phyloP scores from a whole-genome alignment of 768 basidiomycete species.

The Naganishia randhawae region DNA sequence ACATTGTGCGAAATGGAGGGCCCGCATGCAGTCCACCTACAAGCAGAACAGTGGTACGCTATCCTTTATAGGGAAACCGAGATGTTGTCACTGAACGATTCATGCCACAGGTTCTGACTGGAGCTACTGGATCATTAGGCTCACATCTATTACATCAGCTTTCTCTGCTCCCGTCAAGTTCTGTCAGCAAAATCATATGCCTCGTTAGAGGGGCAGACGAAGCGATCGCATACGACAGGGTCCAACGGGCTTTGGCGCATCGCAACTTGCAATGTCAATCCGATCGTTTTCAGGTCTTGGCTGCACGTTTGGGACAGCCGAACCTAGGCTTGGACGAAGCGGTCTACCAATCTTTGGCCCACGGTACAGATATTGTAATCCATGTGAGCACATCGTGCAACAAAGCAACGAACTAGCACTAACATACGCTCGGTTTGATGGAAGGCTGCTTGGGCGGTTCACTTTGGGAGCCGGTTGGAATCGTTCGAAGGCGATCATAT shows the following conservation, averaged over 20 bases:
- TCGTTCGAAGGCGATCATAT: constrained; percentile 43
- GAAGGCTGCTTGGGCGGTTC: constrained; percentile 49
- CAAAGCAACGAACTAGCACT: neutral
- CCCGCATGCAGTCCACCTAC: neutral
- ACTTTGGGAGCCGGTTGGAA: constrained; percentile 43
- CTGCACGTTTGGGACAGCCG: constrained; percentile 29
- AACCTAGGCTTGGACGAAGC: constrained; percentile 34
- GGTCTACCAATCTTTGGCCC: constrained; percentile 26
- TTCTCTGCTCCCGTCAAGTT: neutral
- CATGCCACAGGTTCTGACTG: constrained; percentile 43
- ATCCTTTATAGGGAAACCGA: neutral
- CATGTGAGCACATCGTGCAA: constrained; percentile 34
- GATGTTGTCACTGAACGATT: too few species aligned
- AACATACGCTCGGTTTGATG: neutral
- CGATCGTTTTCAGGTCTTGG: constrained; percentile 23
- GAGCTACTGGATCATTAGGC: constrained; percentile 48
- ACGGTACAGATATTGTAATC: constrained; percentile 34
- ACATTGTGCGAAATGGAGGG: neutral
- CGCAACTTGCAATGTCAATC: constrained; percentile 12
- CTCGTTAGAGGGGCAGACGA: constrained; percentile 42
- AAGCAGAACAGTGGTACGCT: constrained; percentile 1
- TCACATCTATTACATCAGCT: constrained; percentile 37
- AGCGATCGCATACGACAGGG: constrained; percentile 28
- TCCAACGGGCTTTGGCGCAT: constrained; percentile 22
- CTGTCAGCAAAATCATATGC: constrained; percentile 38